phyloP scores from a whole-genome alignment of 768 basidiomycete species.

The Tubosaeta sp. region DNA sequence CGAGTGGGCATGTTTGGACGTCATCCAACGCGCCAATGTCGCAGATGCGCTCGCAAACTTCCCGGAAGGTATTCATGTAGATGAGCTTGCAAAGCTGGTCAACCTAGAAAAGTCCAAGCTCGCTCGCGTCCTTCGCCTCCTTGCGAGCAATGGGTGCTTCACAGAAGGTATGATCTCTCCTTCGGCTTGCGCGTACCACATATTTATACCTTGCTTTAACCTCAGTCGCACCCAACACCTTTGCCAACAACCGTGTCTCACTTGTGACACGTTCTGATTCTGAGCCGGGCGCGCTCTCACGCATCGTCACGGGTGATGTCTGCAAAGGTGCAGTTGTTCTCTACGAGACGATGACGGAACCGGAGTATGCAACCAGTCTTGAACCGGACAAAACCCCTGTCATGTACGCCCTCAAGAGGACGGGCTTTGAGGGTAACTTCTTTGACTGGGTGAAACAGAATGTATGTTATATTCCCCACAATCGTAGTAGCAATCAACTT shows the following conservation, averaged over 20 bases:
- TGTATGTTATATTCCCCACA: constrained; percentile 5
- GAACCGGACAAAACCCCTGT: constrained; percentile 20
- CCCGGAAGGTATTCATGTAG: constrained; percentile 27
- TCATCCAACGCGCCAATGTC: constrained; percentile 23
- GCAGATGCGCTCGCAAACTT: constrained; percentile 22
- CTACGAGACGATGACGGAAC: constrained; percentile 24
- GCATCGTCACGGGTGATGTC: constrained; percentile 10
- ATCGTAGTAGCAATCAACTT: neutral
- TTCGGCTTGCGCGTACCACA: neutral
- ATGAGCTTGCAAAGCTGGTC: constrained; percentile 5
- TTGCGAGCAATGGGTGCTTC: constrained; percentile 30
- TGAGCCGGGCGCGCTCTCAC: constrained; percentile 8
- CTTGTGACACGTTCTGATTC: constrained; percentile 19
- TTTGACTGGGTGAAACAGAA: constrained; percentile 23
- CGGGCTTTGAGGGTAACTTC: constrained; percentile 12
- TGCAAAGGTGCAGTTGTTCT: constrained; percentile 13
- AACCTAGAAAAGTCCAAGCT: constrained; percentile 27
- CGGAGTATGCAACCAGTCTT: constrained; percentile 20
- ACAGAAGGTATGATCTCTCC: constrained; percentile 19
- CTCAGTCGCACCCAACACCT: constrained; percentile 23
- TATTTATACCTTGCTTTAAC: neutral
- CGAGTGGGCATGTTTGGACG: constrained; percentile 25
- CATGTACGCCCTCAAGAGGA: constrained; percentile 16
- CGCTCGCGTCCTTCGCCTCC: constrained; percentile 27
- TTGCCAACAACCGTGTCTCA: constrained; percentile 34